phyloP scores from a whole-genome alignment of 1,139 yeast species.

The Diutina siamensis region DNA sequence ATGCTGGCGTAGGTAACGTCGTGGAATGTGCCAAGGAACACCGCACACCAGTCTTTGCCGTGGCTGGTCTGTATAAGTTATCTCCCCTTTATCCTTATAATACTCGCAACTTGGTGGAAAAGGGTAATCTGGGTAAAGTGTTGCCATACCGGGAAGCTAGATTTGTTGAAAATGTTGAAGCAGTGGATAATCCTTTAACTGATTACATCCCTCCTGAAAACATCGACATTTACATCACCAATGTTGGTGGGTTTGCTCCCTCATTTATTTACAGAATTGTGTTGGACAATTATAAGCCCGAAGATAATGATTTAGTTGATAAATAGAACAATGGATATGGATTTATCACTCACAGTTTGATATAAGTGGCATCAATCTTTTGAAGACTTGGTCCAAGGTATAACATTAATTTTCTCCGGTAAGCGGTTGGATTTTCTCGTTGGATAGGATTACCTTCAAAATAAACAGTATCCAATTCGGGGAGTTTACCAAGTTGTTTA shows the following conservation, averaged over 20 bases:
- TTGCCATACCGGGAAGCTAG: slow-evolving; percentile 57
- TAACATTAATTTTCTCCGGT: slow-evolving; percentile 70
- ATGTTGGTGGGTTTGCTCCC: slow-evolving; percentile 82
- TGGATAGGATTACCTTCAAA: slow-evolving; percentile 95
- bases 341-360: slow-evolving; percentile 15
- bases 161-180: slow-evolving; percentile 59
- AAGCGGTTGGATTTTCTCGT: slow-evolving; percentile 57
- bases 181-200: slow-evolving; percentile 78
- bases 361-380: slow-evolving; percentile 87
- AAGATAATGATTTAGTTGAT: slow-evolving; percentile 37
- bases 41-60: slow-evolving; percentile 90
- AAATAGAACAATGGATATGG: not conserved
- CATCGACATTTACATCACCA: slow-evolving; percentile 83
- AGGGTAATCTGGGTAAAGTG: slow-evolving; percentile 86
- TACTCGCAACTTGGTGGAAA: slow-evolving; percentile 77
- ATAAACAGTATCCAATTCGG: slow-evolving; percentile 75
- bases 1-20: slow-evolving; percentile 85
- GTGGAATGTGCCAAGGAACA: slow-evolving; percentile 95
- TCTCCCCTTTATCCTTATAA: slow-evolving; percentile 93
- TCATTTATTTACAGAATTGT: slow-evolving; percentile 92
- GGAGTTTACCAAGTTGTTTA: slow-evolving; percentile 49
- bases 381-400: slow-evolving; percentile 62
- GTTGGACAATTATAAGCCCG: slow-evolving; percentile 83
- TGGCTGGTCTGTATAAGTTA: slow-evolving; percentile 86
- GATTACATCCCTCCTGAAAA: slow-evolving; percentile 92